Evolutionary conservation across 2,329 filamentous ascomycete species (phyloP).

Genomic region (Aspergillus fischeri): DNA sequence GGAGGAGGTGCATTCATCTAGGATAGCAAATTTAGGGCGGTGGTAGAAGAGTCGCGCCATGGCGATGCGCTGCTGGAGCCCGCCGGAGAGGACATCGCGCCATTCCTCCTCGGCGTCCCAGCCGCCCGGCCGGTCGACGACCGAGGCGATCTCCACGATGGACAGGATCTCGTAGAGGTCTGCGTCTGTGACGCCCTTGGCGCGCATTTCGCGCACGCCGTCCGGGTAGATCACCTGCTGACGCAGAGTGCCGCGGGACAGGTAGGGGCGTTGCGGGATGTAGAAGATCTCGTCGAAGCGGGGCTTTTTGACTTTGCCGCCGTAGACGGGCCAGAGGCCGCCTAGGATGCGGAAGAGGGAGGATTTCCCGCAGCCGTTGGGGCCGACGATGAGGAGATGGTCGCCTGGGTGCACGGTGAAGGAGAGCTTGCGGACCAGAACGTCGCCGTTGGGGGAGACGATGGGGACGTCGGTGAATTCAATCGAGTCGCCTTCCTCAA

Average conservation of each 20-base stretch:
- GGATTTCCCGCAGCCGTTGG: constrained; percentile 96
- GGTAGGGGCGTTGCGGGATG: constrained; percentile 91
- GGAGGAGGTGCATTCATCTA: constrained; percentile 93
- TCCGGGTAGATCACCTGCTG: constrained; percentile 98
- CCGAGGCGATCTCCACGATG: constrained; percentile 75
- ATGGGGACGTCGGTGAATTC: constrained; percentile 88
- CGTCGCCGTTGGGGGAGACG: constrained; percentile 92
- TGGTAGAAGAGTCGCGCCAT: constrained; percentile 97
- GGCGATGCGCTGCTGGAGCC: constrained; percentile 90
- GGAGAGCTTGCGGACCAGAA: constrained; percentile 78
- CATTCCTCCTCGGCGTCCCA: constrained; percentile 97
- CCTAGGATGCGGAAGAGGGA: constrained; percentile 94
- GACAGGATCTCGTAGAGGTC: constrained; percentile 74
- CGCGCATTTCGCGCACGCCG: constrained; percentile 77
- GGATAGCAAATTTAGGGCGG: constrained; percentile 83
- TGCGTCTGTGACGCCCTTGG: constrained; percentile 74
- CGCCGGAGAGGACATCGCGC: constrained; percentile 88
- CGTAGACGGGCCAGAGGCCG: constrained; percentile 96
- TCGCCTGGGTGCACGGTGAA: constrained; percentile 84
- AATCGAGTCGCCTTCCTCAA: constrained; percentile 79
- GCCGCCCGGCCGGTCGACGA: constrained; percentile 73
- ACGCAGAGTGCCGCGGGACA: constrained; percentile 84
- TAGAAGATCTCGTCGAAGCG: constrained; percentile 94
- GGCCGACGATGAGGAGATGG: constrained; percentile 89
- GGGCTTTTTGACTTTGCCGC: constrained; percentile 87